Evolutionary conservation across 495 filamentous ascomycete species (phyloP), one percentile per base, ranked within the genome.

Genomic region (Trichoderma gamsii): DNA sequence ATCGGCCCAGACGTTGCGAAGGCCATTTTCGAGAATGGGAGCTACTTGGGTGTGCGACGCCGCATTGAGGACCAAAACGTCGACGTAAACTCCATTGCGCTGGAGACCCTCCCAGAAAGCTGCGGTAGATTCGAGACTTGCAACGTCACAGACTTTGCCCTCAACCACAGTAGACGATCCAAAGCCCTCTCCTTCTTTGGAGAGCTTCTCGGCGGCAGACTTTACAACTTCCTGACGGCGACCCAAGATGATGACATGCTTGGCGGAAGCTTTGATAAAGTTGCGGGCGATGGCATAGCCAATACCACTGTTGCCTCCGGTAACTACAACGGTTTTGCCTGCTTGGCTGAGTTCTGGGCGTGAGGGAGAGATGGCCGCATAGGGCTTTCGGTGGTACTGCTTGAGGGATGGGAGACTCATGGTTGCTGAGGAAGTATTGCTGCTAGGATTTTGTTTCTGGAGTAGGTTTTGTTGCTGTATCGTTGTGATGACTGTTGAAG

Each of bases 251-350:
- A 75, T 73, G 44, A 79, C 67, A 0, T 65, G 64, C 8, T 49
- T 32, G 1, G 76, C 72, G 9, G 71, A 68, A 0, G 79, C 79
- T 5, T 64, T 44, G 32, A 77, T 69, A 70, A 80, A 80, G 64
- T 70, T 65, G 23, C 67, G 72, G 8, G 76, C 76, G 63, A 76
- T 79, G 8, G 68, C 68, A 44, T 71, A 73, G 4, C 79, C 79
- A 68, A 80, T 78, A 16, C 76, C 76, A 15, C 41, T 49, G 27
- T 70, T 70, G 13, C 71, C 82, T 32, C 82, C 83, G 15, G 84
- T 86, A 63, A 87, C 75, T 3, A 85, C 44, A 27, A 86, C 71
- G 16, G 73, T 79, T 66, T 81, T 83, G 70, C 80, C 78, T 9
- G 72, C 73, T 38, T 79, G 78, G 13, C 78, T 81, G 59, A 85